Evolutionary conservation across 352 stramenopile species (phyloP), one percentile per base, ranked within the genome.

Genomic region (Pythium diclinum): DNA sequence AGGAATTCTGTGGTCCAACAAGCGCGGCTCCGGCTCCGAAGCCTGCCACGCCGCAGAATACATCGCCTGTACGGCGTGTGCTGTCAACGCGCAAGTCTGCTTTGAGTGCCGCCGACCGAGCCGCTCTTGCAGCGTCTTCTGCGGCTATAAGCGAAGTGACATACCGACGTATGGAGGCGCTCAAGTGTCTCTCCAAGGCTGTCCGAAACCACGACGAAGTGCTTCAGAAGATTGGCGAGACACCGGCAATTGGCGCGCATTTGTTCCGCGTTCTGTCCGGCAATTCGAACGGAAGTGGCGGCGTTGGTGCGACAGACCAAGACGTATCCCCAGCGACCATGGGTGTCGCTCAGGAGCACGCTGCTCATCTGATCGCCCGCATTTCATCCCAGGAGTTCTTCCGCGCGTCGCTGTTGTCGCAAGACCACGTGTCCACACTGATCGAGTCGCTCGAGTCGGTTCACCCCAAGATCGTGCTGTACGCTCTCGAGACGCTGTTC

Each of bases 361-460:
- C 84, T 0, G 77, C 82, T 0, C 79, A 87, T 40, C 52, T 93
- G 42, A 80, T 93, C 28, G 74, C 83, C 1, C 67, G 77, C 9
- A 76, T 89, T 23, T 61, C 79, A 19, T 74, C 70, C 8, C 74
- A 85, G 61, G 82, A 90, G 58, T 71, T 77, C 17, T 65, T 89
- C 14, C 71, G 76, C 13, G 75, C 76, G 0, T 79, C 78, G 6
- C 38, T 89, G 14, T 66, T 91, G 3, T 83, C 78, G 0, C 74
- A 76, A 13, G 82, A 89, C 4, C 78, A 87, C 40, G 67, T 91
- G 14, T 71, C 79, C 3, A 67, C 76, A 2, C 63, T 93, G 8
- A 87, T 93, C 32, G 84, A 93, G 42, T 78, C 79, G 0, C 73
- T 93, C 21, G 84, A 93, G 55, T 91, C 84, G 0, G 84, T 93